A percentile compares a stretch with the other conserved stretches of the same genome.
Conservation (phyloP, 108 stramenopile genomes). For the Aurantiochytrium sp. region DNA sequence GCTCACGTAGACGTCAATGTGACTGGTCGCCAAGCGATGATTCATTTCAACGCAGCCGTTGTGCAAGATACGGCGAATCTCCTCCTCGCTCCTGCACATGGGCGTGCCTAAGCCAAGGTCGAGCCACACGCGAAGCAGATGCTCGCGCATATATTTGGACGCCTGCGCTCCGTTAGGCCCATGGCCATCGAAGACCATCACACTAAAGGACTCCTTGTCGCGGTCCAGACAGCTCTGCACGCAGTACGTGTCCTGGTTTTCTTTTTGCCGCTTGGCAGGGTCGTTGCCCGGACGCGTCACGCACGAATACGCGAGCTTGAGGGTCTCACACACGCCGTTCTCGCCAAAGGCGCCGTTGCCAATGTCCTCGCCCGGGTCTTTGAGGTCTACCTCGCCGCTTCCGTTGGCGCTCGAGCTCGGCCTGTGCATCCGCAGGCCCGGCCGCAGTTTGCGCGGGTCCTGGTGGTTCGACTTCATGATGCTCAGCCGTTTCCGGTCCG, state of each 20-base stretch:
- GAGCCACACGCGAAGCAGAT: background rate
- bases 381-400: background rate
- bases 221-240: background rate
- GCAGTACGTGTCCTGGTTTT: slow-evolving; percentile 27
- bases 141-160: background rate
- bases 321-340: background rate
- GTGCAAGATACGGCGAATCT: background rate
- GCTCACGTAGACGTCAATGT: slow-evolving; percentile 24
- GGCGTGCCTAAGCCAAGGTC: background rate
- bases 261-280: slow-evolving; percentile 16
- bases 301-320: background rate
- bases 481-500: slow-evolving; percentile 3
- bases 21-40: background rate
- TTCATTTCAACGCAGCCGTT: slow-evolving; percentile 11
- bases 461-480: slow-evolving; percentile 18
- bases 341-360: slow-evolving; percentile 20
- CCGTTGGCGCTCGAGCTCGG: background rate
- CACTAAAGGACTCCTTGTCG: background rate
- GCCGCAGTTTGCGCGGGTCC: background rate
- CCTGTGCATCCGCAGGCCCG: background rate
- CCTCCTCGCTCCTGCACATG: background rate
- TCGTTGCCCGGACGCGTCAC: slow-evolving; percentile 25
- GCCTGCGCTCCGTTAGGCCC: slow-evolving; percentile 19
- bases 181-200: slow-evolving; percentile 22
- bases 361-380: background rate